Conservation (phyloP, 23 red algal species). For the Cyanidiococcus yangmingshanensis region DNA sequence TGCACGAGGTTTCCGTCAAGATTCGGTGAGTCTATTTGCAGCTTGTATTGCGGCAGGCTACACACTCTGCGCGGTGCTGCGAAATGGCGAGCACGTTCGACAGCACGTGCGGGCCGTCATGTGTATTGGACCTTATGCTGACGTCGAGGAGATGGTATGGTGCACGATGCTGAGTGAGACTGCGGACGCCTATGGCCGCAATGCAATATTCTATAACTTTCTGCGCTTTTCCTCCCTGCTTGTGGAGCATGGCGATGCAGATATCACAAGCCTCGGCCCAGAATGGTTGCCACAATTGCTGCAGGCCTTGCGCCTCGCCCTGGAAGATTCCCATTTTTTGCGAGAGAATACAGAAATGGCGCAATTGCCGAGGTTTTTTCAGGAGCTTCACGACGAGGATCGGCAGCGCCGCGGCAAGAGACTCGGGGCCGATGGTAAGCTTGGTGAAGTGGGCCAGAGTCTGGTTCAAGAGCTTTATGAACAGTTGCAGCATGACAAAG, state of each 20-base stretch:
- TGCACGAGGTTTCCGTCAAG: neutral
- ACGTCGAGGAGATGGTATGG: neutral
- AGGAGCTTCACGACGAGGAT: neutral
- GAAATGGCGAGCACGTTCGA: neutral
- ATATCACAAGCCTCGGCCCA: neutral
- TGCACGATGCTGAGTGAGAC: neutral
- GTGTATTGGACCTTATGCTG: constrained; percentile 9
- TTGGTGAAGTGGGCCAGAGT: neutral
- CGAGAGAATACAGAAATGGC: neutral
- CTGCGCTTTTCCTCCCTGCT: neutral
- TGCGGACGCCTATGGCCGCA: neutral
- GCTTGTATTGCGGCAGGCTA: constrained; percentile 1
- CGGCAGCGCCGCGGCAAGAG: neutral
- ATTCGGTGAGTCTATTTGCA: neutral
- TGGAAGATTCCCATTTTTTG: constrained; percentile 8
- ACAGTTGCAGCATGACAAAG: neutral
- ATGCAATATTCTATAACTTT: constrained; percentile 16
- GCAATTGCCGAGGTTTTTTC: neutral
- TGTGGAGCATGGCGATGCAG: neutral
- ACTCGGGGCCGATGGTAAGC: neutral
- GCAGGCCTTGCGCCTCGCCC: neutral
- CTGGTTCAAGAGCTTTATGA: neutral
- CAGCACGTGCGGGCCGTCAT: neutral
- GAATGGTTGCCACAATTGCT: neutral
- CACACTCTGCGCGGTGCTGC: neutral